Conservation (phyloP, 176 grass and related monocot genomes). For the Puya raimondii region DNA sequence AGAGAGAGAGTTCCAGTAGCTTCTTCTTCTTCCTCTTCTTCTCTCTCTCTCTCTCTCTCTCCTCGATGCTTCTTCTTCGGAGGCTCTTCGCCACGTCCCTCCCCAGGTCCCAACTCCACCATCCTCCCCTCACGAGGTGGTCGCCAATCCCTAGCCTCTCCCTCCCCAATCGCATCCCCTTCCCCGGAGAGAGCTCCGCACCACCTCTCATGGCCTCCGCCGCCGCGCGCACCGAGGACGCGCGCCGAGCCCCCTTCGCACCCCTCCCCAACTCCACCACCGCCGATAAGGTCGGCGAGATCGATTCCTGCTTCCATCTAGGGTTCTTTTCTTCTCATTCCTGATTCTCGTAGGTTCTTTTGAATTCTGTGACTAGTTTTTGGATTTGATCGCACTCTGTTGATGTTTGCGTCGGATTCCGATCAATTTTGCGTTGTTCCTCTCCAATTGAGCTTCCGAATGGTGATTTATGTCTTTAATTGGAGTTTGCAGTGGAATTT, state of each 20-base stretch:
- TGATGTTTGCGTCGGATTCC: too few relatives aligned
- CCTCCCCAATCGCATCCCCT: constrained; percentile 6
- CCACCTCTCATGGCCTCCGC: neutral
- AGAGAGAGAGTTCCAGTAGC: too few relatives aligned
- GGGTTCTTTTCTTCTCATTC: neutral
- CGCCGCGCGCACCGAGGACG: neutral
- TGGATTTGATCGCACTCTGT: too few relatives aligned
- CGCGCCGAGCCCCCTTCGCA: neutral
- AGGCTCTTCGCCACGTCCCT: constrained; percentile 40
- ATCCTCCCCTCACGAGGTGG: constrained; percentile 25
- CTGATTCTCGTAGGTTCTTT: too few relatives aligned
- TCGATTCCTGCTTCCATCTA: neutral
- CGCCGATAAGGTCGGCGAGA: constrained; percentile 16
- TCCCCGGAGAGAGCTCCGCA: neutral
- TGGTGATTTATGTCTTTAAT: too few relatives aligned
- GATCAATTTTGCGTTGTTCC: too few relatives aligned
- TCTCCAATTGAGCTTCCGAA: too few relatives aligned
- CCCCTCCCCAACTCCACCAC: constrained; percentile 7
- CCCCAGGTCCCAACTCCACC: constrained; percentile 19
- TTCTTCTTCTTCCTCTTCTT: neutral
- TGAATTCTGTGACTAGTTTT: too few relatives aligned
- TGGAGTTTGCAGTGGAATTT: too few relatives aligned
- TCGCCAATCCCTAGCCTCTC: constrained; percentile 13
- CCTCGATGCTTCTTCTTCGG: constrained; percentile 54
- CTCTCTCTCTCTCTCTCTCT: neutral